These are phyloP conservation scores for Tetrahymena borealis DNA, from an alignment of 73 alveolate species.

Conservation along the genomic window DNA sequence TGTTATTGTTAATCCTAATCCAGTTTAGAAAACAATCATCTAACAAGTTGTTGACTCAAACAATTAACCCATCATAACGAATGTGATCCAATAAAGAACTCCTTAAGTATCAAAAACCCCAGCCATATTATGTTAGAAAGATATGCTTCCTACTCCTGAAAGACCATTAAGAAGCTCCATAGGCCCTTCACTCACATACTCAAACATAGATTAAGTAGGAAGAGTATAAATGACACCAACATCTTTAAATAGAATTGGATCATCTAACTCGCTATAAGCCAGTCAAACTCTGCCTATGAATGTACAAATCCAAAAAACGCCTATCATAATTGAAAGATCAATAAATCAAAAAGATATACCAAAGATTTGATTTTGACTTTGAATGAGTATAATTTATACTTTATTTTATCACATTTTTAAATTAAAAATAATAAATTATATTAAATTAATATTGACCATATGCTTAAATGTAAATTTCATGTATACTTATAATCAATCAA, in stretches of 20 bases:
- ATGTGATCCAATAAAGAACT: background rate
- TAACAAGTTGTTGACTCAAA: background rate
- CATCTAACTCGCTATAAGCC: background rate
- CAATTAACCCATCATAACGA: background rate
- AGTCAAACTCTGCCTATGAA: background rate
- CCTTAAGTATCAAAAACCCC: background rate
- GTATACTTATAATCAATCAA: no score
- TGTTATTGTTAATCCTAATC: background rate
- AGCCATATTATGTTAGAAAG: background rate
- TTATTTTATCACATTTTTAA: no score
- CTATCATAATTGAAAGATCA: background rate
- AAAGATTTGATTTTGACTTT: background rate
- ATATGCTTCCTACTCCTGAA: background rate
- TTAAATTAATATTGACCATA: no score
- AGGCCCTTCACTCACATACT: background rate
- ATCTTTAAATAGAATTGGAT: background rate
- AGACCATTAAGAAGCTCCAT: background rate
- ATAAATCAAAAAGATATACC: background rate
- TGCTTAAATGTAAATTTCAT: no score
- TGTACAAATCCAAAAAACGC: background rate
- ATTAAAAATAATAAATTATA: no score
- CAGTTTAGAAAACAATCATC: background rate
- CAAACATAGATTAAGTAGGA: background rate
- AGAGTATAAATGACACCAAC: background rate
- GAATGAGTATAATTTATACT: background rate